Base-by-base conservation (phyloP, 164 flowering plant genomes). In the Nelumbo lutea region DNA sequence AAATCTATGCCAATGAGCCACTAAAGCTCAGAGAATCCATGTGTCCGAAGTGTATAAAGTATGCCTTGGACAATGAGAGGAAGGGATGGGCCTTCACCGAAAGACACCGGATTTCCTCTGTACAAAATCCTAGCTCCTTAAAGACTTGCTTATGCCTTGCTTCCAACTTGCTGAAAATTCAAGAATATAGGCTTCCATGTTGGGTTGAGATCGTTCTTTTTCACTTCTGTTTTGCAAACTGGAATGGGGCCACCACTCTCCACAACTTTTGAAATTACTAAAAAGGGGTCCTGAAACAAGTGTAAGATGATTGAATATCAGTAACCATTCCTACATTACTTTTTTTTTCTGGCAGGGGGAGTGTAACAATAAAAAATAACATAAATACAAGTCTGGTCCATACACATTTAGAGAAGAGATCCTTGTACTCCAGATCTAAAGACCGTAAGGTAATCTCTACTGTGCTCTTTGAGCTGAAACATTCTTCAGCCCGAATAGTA, bases 391-490 rank as follows among this genome's bases (percentile, higher is more conserved):
- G 43, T 69, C 39, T 59, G 53, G 69, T 53, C 59, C 91, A 58
- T 89, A 91, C 97, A 80, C 82, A 89, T 85, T 78, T 87, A 43
- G 93, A 85, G 79, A 91, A 91, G 59, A 87, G 84, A 82, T 91
- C 92, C 80, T 83, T 89, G 52, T 75, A 70, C 77, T 89, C 95
- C 80, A 91, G 84, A 77, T 88, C 89, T 60, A 83, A 73, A 79
- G 95, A 91, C 80, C 88, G 82, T 10, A 91, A 80, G 63, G 79
- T 71, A 66, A 91, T 73, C 86, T 91, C 91, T 48, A 73, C 71
- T 58, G 85, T 74, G 27, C 81, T 86, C 79, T 88, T 91, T 58
- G 89, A 85, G 73, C 73, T 76, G 42, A 81, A 38, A 70, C 80
- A 84, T 78, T 91, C 95, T 84, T 91, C 90, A 47, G 93, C 93